Conservation (phyloP, 1,139 yeast genomes). For the Pneumocystis murina region DNA sequence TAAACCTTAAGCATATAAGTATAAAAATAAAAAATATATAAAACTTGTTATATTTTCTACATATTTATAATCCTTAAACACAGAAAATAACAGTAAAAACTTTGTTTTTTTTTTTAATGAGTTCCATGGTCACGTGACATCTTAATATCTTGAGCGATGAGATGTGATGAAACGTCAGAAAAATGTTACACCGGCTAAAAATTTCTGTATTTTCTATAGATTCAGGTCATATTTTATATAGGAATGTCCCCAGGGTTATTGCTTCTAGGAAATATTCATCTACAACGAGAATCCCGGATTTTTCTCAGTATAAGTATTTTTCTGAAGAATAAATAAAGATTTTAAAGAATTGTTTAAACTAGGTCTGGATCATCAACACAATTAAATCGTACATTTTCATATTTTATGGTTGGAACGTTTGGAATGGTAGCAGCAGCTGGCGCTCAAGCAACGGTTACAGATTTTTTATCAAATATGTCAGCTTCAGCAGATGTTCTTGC, state of each 20-base stretch:
- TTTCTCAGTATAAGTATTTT: slow-evolving; percentile 10
- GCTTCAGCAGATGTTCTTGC: slow-evolving; percentile 99
- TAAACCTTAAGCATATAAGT: no score
- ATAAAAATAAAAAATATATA: no score
- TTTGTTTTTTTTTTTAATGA: no score
- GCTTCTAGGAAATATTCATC: not conserved
- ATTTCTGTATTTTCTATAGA: not conserved
- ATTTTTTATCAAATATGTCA: slow-evolving; percentile 83
- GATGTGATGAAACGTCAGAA: not conserved
- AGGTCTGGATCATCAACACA: slow-evolving; percentile 21
- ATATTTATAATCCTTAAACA: no score
- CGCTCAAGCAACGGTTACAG: slow-evolving; percentile 82
- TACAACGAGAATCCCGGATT: slow-evolving; percentile 10
- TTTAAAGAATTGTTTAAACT: not conserved
- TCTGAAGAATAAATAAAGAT: not conserved
- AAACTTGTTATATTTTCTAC: no score
- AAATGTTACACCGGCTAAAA: not conserved
- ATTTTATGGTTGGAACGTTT: slow-evolving; percentile 95
- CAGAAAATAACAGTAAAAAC: no score
- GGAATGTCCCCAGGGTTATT: not conserved
- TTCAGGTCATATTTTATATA: not conserved
- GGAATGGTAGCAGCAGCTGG: slow-evolving; percentile 92
- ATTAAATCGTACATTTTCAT: slow-evolving; percentile 74
- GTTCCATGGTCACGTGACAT: not conserved
- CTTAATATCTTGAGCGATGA: not conserved